These are phyloP conservation scores for Nicotiana tabacum DNA, from an alignment of 257 asterid genomes.

Conservation along the genomic window DNA sequence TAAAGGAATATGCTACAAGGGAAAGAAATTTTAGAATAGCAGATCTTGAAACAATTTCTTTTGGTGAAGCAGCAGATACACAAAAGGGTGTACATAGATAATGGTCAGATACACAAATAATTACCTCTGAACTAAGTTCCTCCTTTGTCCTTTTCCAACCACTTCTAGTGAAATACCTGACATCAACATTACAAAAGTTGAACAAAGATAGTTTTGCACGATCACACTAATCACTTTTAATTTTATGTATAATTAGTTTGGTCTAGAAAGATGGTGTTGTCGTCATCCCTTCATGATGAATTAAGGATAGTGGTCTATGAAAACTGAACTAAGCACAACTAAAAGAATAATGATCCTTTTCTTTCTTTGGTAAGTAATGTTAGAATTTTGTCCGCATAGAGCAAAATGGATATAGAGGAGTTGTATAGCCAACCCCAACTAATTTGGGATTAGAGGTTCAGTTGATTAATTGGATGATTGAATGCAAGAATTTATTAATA, in stretches of 20 bases:
- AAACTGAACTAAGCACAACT: neutral
- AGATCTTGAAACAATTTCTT: neutral
- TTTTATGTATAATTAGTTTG: neutral
- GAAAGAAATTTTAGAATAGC: neutral
- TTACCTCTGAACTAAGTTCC: constrained; percentile 63
- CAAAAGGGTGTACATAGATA: neutral
- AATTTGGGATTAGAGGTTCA: neutral
- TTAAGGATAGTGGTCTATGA: neutral
- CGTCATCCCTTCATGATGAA: neutral
- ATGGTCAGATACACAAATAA: constrained; percentile 5
- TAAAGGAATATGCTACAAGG: neutral
- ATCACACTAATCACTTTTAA: neutral
- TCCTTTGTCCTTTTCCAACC: constrained; percentile 95
- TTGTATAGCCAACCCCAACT: neutral
- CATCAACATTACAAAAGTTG: constrained; percentile 10
- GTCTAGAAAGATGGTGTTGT: neutral
- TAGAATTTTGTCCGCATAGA: neutral
- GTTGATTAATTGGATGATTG: neutral
- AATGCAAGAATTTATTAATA: neutral
- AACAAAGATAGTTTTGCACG: neutral
- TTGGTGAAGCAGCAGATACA: neutral
- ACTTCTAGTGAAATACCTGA: constrained; percentile 78
- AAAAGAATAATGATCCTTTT: neutral
- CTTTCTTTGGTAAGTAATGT: neutral
- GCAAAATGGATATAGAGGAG: neutral